Conservation (phyloP, 139 green algal genomes). For the Prasinococcaceae sp. region DNA sequence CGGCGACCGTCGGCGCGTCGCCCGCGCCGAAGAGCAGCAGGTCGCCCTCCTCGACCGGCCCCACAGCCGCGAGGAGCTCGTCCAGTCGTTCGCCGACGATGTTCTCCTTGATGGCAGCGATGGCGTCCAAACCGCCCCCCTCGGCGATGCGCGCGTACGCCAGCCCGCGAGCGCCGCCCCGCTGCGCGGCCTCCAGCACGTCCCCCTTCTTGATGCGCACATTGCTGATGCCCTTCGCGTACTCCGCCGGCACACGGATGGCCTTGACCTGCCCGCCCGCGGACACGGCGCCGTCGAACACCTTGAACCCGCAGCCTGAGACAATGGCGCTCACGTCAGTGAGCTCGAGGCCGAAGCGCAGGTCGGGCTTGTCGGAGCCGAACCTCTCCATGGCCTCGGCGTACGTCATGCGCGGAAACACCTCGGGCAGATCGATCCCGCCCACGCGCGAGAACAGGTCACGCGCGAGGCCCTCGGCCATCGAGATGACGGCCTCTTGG, state of each 20-base stretch:
- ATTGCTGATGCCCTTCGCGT: conserved; percentile 56
- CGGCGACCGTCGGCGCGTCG: conserved; percentile 38
- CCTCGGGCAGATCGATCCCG: conserved; percentile 37
- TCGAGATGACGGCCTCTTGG: conserved; percentile 55
- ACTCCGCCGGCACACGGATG: conserved; percentile 47
- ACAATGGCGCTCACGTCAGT: conserved; percentile 46
- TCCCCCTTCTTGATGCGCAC: conserved; percentile 38
- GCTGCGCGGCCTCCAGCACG: conserved; percentile 41
- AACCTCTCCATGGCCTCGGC: conserved; percentile 72
- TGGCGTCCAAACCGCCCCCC: conserved; percentile 28
- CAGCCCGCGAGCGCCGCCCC: conserved; percentile 46
- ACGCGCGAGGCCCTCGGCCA: conserved; percentile 62
- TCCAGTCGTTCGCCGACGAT: neutral
- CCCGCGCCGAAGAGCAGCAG: conserved; percentile 79
- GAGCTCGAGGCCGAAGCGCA: conserved; percentile 70
- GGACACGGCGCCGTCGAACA: conserved; percentile 61
- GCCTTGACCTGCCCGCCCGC: conserved; percentile 62
- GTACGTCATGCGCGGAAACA: conserved; percentile 75
- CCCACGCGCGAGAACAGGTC: conserved; percentile 32
- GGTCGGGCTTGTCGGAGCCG: conserved; percentile 47
- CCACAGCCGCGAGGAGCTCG: conserved; percentile 21
- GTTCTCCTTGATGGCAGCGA: neutral
- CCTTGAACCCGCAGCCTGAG: conserved; percentile 52
- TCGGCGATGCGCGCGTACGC: conserved; percentile 51
- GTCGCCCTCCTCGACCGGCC: conserved; percentile 43